Base-by-base conservation (phyloP, 2,329 filamentous ascomycete species). In the Phoma sp. region DNA sequence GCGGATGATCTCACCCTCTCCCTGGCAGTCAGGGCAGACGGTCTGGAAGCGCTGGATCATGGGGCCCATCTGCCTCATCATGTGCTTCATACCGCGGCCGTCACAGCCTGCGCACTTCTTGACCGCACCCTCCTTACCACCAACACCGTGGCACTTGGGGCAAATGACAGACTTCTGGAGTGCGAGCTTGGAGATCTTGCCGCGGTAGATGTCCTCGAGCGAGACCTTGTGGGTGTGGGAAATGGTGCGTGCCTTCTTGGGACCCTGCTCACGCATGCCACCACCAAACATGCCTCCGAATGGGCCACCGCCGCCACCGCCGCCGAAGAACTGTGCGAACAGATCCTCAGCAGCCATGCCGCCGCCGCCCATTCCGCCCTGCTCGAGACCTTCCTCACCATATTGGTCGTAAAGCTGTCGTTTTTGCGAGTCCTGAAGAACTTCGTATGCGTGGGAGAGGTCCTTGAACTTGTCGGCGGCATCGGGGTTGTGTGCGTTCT, bases 41-140 rank as follows among this genome's bases (percentile, higher is more conserved):
- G 93, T 98, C 84, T 99, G 95, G 87, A 99, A 99, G 53, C 95
- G 91, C 81, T 99, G 96, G 68, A 99, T 98, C 95, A 99, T 99
- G 56, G 95, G 95, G 45, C 95, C 95, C 93, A 99, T 98, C 80
- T 99, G 95, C 75, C 96, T 90, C 95, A 99, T 97, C 93, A 99
- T 98, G 33, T 91, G 97, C 89, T 98, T 98, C 91, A 97, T 96
- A 78, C 95, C 95, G 61, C 90, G 87, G 64, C 95, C 95, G 70
- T 96, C 92, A 77, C 95, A 99, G 72, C 92, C 90, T 33, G 86
- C 74, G 79, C 95, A 99, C 71, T 90, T 91, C 81, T 93, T 93
- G 62, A 98, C 93, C n/a, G 95, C 91, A 61, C 95, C 95, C 63
- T 98, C 93, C 83, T 99, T 99, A 64, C 95, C 95, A 72, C 95